Base-by-base conservation (phyloP, 176 grass and related monocot species). In the Coix lacrymajobi region DNA sequence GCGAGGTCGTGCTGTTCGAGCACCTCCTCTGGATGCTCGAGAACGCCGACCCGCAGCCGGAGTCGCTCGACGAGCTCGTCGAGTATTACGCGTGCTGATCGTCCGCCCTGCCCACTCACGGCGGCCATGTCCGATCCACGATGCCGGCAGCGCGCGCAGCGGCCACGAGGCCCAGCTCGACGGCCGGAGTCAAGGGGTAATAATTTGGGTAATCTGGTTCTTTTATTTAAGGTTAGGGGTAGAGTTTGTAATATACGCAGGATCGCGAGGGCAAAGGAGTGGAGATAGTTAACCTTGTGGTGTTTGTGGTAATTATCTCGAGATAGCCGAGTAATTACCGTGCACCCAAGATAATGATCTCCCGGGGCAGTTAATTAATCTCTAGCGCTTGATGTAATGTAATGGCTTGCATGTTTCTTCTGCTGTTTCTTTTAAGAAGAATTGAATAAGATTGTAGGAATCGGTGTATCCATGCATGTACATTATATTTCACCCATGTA, bases 1-100 rank as follows among this genome's bases (percentile, higher is more conserved):
- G 94, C 84, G 94, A 97, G 92, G 92, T 97, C 73, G 94, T 97
- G 63, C 88, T 97, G 75, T 97, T 97, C 84, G 94, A 97, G 76
- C 94, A 97, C 92, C 92, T 97, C 61, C 87, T 94, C 60, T 97
- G 92, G 94, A 97, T 97, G 94, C 90, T 97, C 63, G 92, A 94
- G 85, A 97, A 94, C 86, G 94, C 90, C 58, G 94, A 94, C 71
- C 92, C 90, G 32, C 87, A 88, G 79, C 94, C 94, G 40, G 94
- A 97, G 85, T 97, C 92, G 7, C 80, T 91, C 32, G 94, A 92
- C 63, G 94, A 97, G 89, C 86, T 97, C 87, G 89, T 94, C 79
- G 94, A 97, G 77, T 97, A 94, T 81, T 97, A 97, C 69, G 90
- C 93, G 16, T 95, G 90, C 80, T 90, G 86, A 92, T 40, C 36